Evolutionary conservation across 441 rosid genomes (phyloP), one percentile per base, ranked within the genome.

Genomic region (Corymbia calophylla): DNA sequence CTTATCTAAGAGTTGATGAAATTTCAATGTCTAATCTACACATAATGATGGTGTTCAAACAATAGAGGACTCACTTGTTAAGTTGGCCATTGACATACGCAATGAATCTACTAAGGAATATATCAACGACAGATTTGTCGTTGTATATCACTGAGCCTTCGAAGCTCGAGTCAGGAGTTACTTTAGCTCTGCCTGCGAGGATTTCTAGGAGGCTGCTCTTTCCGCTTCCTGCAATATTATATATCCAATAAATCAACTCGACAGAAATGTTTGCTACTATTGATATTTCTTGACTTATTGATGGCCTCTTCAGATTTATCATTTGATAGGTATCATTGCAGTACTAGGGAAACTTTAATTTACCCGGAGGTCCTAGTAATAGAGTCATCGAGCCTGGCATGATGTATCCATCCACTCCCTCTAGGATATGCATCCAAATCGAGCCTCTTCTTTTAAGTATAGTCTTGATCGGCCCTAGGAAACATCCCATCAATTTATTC

Each of bases 381-480:
- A 92, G 92, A 27, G 91, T 90, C 90, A 90, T 87, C 84, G 91
- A 92, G 25, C 91, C 93, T 7, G 92, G 91, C 93, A 91, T 92
- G 23, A 92, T 89, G 53, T 90, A 90, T 12, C 93, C 93, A 88
- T 92, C 92, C 18, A 88, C 89, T 21, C 92, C 91, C 88, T 89
- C 86, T 4, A 91, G 87, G 91, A 90, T 81, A 73, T 90, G 90
- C 80, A 90, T 7, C 92, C 92, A 81, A 29, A 86, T 80, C 47
- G 90, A 90, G 68, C 91, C 58, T 55, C 89, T 91, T 81, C 54
- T 47, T 31, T 11, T 56, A 14, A 90, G 19, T 60, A 91, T 87
- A n/a, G 90, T 87, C 88, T 70, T 90, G 48, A 92, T 7, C 13
- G 91, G 92, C 55, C 89, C 91, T 21, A 90, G 70, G 86, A 92